Evolutionary conservation across 2,329 filamentous ascomycete genomes (phyloP).

Genomic region (Coniochaeta sp.): DNA sequence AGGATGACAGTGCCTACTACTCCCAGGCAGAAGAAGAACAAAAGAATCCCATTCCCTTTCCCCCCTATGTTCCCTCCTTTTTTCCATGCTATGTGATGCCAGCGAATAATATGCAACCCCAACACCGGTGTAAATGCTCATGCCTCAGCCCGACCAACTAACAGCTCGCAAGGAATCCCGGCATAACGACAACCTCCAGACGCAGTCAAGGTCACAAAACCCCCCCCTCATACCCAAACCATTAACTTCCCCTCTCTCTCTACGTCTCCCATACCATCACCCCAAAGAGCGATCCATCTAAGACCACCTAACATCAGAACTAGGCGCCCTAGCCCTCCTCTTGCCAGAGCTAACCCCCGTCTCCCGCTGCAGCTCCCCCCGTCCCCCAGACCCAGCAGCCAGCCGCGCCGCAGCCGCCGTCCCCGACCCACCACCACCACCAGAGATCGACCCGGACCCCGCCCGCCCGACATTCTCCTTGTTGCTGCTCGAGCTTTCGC

Average conservation of each 20-base stretch:
- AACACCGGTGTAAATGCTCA: not conserved
- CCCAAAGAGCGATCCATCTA: conserved; percentile 8
- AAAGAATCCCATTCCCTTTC: not conserved
- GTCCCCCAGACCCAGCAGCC: not conserved
- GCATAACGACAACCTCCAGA: not conserved
- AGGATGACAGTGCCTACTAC: not conserved
- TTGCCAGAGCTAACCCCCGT: conserved; percentile 4
- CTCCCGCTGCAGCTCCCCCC: not conserved
- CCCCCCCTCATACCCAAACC: not conserved
- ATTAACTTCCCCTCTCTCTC: not conserved
- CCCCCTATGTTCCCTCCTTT: not conserved
- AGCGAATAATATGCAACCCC: not conserved
- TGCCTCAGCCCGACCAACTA: not conserved
- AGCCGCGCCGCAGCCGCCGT: not conserved
- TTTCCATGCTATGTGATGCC: not conserved
- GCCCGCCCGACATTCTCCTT: conserved; percentile 13
- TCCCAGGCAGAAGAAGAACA: not conserved
- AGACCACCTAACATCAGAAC: conserved; percentile 14
- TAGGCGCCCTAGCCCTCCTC: conserved; percentile 13
- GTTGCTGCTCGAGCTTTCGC: conserved; percentile 12
- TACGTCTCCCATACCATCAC: not conserved
- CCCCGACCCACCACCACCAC: not conserved
- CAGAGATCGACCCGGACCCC: not conserved
- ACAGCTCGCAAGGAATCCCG: not conserved
- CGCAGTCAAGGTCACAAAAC: not conserved